phyloP scores from a whole-genome alignment of 1,139 yeast genomes.

The Torulaspora globosa region DNA sequence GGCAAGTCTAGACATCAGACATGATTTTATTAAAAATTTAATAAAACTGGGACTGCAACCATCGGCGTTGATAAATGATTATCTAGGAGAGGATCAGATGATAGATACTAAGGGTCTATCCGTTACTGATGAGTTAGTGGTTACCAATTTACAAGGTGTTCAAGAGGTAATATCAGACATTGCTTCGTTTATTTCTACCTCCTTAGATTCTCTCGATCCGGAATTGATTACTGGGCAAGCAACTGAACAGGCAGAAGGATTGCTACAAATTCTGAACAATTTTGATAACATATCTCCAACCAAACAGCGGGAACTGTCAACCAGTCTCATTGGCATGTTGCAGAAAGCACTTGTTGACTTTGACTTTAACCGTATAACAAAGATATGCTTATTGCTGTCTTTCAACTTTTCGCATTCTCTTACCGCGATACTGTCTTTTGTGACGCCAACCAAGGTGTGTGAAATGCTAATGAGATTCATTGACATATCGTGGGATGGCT shows the following conservation, averaged over 20 bases:
- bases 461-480: slow-evolving; percentile 26
- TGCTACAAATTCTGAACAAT: slow-evolving; percentile 41
- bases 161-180: slow-evolving; percentile 30
- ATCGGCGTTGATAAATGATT: slow-evolving; percentile 43
- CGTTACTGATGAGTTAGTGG: slow-evolving; percentile 30
- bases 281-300: slow-evolving; percentile 43
- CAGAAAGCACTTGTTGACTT: slow-evolving; percentile 41
- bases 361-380: slow-evolving; percentile 27
- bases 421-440: slow-evolving; percentile 28
- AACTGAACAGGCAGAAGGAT: slow-evolving; percentile 28
- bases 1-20: slow-evolving; percentile 49
- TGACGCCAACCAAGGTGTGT: slow-evolving; percentile 22
- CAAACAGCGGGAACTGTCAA: slow-evolving; percentile 42
- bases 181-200: slow-evolving; percentile 35
- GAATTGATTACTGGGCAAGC: slow-evolving; percentile 45
- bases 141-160: slow-evolving; percentile 31
- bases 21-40: slow-evolving; percentile 53
- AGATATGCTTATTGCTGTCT: slow-evolving; percentile 28
- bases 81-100: slow-evolving; percentile 45
- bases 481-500: slow-evolving; percentile 27
- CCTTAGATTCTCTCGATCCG: slow-evolving; percentile 52
- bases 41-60: slow-evolving; percentile 44
- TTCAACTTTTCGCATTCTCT: slow-evolving; percentile 33
- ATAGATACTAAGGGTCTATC: slow-evolving; percentile 36
- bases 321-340: slow-evolving; percentile 38